A percentile compares a stretch with the other conserved stretches of the same genome.
These are phyloP conservation scores for Phialophora expanda DNA, from an alignment of 2,329 filamentous ascomycete genomes.

Conservation along the genomic window DNA sequence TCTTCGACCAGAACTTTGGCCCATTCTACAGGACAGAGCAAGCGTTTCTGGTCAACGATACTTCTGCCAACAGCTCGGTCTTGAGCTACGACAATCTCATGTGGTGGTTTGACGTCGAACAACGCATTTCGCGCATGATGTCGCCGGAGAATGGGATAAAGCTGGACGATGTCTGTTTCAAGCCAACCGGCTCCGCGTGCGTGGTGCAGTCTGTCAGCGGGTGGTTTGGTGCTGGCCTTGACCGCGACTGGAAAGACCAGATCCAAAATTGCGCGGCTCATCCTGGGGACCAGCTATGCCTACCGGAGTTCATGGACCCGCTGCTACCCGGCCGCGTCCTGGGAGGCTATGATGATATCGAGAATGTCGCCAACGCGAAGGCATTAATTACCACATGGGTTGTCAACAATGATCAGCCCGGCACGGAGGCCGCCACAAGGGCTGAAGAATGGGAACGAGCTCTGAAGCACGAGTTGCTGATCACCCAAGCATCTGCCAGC, in stretches of 20 bases:
- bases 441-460: slow-evolving; percentile 90
- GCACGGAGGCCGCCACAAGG: slow-evolving; percentile 68
- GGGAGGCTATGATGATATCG: slow-evolving; percentile 73
- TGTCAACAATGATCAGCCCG: slow-evolving; percentile 81
- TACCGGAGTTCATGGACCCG: slow-evolving; percentile 87
- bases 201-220: slow-evolving; percentile 91
- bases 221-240: slow-evolving; percentile 74
- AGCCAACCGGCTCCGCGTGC: slow-evolving; percentile 85
- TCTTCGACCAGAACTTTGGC: slow-evolving; percentile 91
- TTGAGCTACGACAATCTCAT: slow-evolving; percentile 83
- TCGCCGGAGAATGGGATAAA: slow-evolving; percentile 70
- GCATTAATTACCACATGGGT: slow-evolving; percentile 95
- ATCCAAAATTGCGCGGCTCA: slow-evolving; percentile 75
- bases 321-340: slow-evolving; percentile 84
- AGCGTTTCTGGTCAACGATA: slow-evolving; percentile 88
- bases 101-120: slow-evolving; percentile 95
- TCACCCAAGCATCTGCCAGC: slow-evolving; percentile 79
- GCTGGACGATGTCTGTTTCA: slow-evolving; percentile 88
- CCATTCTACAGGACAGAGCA: slow-evolving; percentile 96
- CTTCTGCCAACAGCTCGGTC: slow-evolving; percentile 68
- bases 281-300: slow-evolving; percentile 73
- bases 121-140: slow-evolving; percentile 72
- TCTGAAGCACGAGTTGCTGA: slow-evolving; percentile 73
- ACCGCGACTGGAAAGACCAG: slow-evolving; percentile 73
- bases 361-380: slow-evolving; percentile 67